phyloP scores from a whole-genome alignment of 805 yeast species.

The Cephaloascus fragrans region DNA sequence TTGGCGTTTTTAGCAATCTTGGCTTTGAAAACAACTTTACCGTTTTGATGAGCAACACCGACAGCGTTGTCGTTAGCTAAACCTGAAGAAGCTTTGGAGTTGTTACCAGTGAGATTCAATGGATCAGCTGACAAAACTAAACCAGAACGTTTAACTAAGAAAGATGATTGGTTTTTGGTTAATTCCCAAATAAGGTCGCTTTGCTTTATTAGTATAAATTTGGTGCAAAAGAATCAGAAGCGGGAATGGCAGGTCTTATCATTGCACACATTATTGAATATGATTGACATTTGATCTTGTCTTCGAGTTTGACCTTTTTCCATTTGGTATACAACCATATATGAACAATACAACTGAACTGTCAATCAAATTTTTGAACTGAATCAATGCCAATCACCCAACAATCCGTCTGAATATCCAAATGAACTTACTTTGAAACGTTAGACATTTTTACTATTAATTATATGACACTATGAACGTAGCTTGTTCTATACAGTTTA shows the following conservation, averaged over 20 bases:
- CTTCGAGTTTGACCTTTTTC: no score
- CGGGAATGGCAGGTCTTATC: no score
- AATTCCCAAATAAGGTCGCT: slow-evolving; percentile 44
- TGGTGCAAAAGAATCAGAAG: no score
- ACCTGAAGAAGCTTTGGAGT: slow-evolving; percentile 39
- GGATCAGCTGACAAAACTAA: slow-evolving; percentile 38
- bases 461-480: slow-evolving; percentile 1
- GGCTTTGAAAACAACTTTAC: slow-evolving; percentile 28
- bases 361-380: no score
- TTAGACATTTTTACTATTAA: slow-evolving; percentile 18
- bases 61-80: slow-evolving; percentile 39
- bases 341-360: no score
- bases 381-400: no score
- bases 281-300: no score
- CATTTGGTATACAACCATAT: no score
- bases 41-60: slow-evolving; percentile 27
- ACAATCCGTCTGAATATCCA: background rate
- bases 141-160: slow-evolving; percentile 37
- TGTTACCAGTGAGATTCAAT: slow-evolving; percentile 33
- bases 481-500: no score
- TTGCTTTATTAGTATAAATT: no score
- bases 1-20: slow-evolving; percentile 34
- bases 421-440: slow-evolving; percentile 16
- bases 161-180: slow-evolving; percentile 35
- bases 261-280: no score